Conservation (phyloP, 1,284 basidiomycete genomes). For the Ganoderma lucidum region DNA sequence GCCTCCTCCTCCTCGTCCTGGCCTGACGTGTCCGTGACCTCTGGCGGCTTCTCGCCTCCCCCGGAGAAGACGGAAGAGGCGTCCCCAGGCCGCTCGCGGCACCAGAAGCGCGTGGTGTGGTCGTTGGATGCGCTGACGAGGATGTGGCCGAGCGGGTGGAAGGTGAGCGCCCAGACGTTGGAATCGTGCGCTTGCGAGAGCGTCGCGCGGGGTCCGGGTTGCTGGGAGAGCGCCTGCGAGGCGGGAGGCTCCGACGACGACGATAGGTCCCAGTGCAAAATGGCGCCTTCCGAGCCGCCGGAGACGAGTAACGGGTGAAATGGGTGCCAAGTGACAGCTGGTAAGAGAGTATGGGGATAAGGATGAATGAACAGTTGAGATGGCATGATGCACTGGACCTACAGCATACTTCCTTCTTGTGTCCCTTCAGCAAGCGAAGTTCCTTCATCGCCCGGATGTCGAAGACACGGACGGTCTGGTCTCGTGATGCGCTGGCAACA, state of each 20-base stretch:
- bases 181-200: slow-evolving; percentile 96
- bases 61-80: slow-evolving; percentile 72
- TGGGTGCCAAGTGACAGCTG: slow-evolving; percentile 95
- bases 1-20: slow-evolving; percentile 72
- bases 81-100: slow-evolving; percentile 85
- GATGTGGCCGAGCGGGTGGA: slow-evolving; percentile 96
- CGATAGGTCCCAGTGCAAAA: slow-evolving; percentile 92
- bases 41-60: slow-evolving; percentile 81
- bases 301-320: slow-evolving; percentile 92
- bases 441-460: slow-evolving; percentile 99
- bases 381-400: slow-evolving; percentile 23
- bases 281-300: slow-evolving; percentile 92
- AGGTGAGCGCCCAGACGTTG: slow-evolving; percentile 95
- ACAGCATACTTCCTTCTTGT: slow-evolving; percentile 99
- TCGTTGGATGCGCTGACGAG: slow-evolving; percentile 95
- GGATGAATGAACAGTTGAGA: slow-evolving; percentile 2
- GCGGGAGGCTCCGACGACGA: slow-evolving; percentile 42
- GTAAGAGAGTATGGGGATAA: not conserved
- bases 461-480: slow-evolving; percentile 96
- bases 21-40: slow-evolving; percentile 56
- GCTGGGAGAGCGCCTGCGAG: slow-evolving; percentile 41
- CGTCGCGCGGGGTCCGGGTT: slow-evolving; percentile 74
- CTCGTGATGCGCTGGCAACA: slow-evolving; percentile 93
- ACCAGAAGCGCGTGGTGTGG: slow-evolving; percentile 98
- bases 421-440: slow-evolving; percentile 88